phyloP scores from a whole-genome alignment of 2,329 filamentous ascomycete genomes.

The Xylariaceae sp. region DNA sequence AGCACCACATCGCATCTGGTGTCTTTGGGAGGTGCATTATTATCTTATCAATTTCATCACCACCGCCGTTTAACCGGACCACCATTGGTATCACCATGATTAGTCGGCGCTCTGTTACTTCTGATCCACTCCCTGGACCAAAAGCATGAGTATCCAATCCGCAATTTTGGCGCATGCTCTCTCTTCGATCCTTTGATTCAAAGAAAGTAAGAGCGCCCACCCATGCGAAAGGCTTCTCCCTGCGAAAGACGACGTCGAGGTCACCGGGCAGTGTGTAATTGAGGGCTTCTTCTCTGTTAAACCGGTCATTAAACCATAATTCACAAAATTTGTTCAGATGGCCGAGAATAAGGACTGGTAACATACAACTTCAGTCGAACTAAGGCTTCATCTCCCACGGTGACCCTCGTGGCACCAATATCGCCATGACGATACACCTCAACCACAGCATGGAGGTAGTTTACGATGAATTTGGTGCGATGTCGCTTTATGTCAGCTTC shows the following conservation, averaged over 20 bases:
- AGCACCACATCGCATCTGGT: conserved; percentile 28
- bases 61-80: conserved; percentile 6
- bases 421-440: conserved; percentile 18
- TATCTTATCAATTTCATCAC: conserved; percentile 1
- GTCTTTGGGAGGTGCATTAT: conserved; percentile 21
- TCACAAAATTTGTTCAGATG: not conserved
- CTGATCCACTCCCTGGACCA: conserved; percentile 9
- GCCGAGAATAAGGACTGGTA: not conserved
- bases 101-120: conserved; percentile 18
- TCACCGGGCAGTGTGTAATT: conserved; percentile 11
- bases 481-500: conserved; percentile 22
- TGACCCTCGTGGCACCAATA: conserved; percentile 18
- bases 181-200: conserved; percentile 9
- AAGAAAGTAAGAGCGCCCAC: conserved; percentile 16
- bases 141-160: conserved; percentile 4
- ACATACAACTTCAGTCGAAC: conserved; percentile 20
- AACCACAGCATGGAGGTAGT: conserved; percentile 24
- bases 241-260: conserved; percentile 23
- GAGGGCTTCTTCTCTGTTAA: conserved; percentile 23
- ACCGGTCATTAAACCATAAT: not conserved
- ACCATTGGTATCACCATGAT: conserved; percentile 24
- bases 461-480: conserved; percentile 25
- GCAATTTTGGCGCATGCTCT: conserved; percentile 4
- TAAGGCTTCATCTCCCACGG: conserved; percentile 15
- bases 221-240: conserved; percentile 20